phyloP scores from a whole-genome alignment of 805 yeast species.

The Wickerhamomyces chaumierensis region DNA sequence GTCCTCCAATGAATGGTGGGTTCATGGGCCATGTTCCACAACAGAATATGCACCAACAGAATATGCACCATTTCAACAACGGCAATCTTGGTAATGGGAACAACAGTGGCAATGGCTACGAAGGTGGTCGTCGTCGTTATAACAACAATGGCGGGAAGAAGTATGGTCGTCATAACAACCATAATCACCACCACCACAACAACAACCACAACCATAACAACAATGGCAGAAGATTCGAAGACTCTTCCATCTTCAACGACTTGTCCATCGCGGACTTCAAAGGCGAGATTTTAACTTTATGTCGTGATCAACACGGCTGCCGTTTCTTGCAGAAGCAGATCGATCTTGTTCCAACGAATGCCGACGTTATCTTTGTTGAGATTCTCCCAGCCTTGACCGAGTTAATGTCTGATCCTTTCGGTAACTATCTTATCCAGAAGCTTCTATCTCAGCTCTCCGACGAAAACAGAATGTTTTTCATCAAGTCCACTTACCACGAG shows the following conservation, averaged over 20 bases:
- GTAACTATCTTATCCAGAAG: slow-evolving; percentile 92
- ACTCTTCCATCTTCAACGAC: slow-evolving; percentile 57
- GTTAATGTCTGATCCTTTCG: slow-evolving; percentile 91
- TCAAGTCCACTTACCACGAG: slow-evolving; percentile 60
- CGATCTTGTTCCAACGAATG: slow-evolving; percentile 51
- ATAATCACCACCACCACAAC: neutral
- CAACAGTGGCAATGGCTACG: too few relatives aligned
- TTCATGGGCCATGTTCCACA: too few relatives aligned
- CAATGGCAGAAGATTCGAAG: slow-evolving; percentile 29
- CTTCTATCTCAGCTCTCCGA: slow-evolving; percentile 64
- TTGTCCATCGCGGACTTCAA: slow-evolving; percentile 58
- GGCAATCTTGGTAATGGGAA: too few relatives aligned
- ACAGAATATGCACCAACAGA: too few relatives aligned
- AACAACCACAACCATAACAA: neutral
- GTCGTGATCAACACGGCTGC: slow-evolving; percentile 96
- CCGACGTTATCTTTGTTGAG: slow-evolving; percentile 71
- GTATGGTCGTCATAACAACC: neutral
- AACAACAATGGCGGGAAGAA: too few relatives aligned
- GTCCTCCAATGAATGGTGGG: too few relatives aligned
- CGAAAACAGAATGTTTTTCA: slow-evolving; percentile 59
- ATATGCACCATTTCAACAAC: too few relatives aligned
- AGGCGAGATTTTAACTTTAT: slow-evolving; percentile 66
- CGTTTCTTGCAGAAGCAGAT: slow-evolving; percentile 82
- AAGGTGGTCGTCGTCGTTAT: too few relatives aligned
- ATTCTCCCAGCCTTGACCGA: slow-evolving; percentile 66